Conservation (phyloP, 352 stramenopile species). For the Peronospora farinosa region DNA sequence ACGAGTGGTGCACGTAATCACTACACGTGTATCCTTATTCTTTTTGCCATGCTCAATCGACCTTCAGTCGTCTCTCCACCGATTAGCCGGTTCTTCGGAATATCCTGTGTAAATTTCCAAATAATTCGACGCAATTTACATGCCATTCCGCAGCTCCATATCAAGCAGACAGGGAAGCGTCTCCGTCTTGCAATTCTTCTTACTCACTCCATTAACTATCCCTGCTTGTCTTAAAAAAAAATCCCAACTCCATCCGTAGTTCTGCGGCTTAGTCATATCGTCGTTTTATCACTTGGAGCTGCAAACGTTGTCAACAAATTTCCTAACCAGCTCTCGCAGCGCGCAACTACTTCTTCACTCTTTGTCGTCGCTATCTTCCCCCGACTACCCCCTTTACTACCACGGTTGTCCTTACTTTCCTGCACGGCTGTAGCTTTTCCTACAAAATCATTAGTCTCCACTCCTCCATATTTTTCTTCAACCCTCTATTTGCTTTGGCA, state of each 20-base stretch:
- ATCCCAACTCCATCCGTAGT: constrained; percentile 53
- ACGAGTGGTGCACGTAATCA: constrained; percentile 82
- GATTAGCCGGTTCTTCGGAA: constrained; percentile 71
- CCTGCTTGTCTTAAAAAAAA: constrained; percentile 12
- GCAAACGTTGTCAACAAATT: not conserved
- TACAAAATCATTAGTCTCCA: constrained; percentile 50
- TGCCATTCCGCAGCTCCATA: constrained; percentile 56
- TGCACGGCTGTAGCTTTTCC: constrained; percentile 21
- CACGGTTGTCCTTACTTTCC: constrained; percentile 5
- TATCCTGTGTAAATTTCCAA: constrained; percentile 73
- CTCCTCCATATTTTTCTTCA: constrained; percentile 15
- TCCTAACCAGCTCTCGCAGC: constrained; percentile 22
- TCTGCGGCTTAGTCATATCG: constrained; percentile 65
- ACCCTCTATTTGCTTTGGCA: constrained; percentile 17
- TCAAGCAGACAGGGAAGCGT: constrained; percentile 49
- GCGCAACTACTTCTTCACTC: constrained; percentile 18
- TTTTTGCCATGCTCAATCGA: constrained; percentile 62
- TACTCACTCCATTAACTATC: constrained; percentile 1
- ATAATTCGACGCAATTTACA: constrained; percentile 70
- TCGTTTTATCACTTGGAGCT: constrained; percentile 16
- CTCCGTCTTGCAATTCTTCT: constrained; percentile 10
- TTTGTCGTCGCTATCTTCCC: constrained; percentile 12
- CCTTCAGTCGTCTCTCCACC: constrained; percentile 67
- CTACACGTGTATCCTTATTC: constrained; percentile 74
- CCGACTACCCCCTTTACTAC: constrained; percentile 1